Evolutionary conservation across 352 stramenopile genomes (phyloP), one percentile per base, ranked within the genome.

Genomic region (Pythium periplocum): DNA sequence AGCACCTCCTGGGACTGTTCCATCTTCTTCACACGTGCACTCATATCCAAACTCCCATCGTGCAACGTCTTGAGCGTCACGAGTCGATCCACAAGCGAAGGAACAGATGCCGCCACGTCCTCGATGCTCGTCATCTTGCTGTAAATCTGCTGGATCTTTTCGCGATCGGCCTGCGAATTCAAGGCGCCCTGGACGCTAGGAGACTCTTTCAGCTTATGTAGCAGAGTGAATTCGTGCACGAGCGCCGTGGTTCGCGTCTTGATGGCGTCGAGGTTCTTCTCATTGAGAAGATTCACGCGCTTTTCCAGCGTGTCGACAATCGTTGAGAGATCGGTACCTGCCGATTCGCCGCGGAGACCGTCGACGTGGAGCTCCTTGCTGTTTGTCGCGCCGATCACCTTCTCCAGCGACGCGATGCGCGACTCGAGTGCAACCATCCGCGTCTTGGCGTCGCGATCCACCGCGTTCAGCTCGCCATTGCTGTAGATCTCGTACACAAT

Each of bases 401-500:
- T 73, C 45, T 90, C 80, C 9, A 90, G 62, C 51, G 64, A 72
- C 51, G 73, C 77, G 33, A 90, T 71, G 4, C 73, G 67, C 39
- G 73, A 69, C 47, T 90, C 80, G 37, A 90, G 68, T 42, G 67
- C 64, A 42, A 80, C 52, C 50, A 86, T 60, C 2, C 80, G 77
- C 47, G 71, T 68, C 58, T 85, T 86, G 35, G 75, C 75, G 45
- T 87, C 78, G n/a, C 66, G 65, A 41, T 88, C 80, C 9, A 86
- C 68, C 6, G 73, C 72, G 55, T 87, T 80, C 34, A 87, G 57
- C 65, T 90, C 80, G 11, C 77, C 77, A 41, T 81, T 88, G 62
- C 74, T 88, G 71, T 78, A 90, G 46, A 90, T 86, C 61, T 90
- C 80, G 62, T 90, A 90, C 49, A 88, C 72, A 48, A 90, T 85